These are phyloP conservation scores for Rhizoclosmatium sp. DNA, from an alignment of 192 early-diverging fungal genomes.

Conservation along the genomic window DNA sequence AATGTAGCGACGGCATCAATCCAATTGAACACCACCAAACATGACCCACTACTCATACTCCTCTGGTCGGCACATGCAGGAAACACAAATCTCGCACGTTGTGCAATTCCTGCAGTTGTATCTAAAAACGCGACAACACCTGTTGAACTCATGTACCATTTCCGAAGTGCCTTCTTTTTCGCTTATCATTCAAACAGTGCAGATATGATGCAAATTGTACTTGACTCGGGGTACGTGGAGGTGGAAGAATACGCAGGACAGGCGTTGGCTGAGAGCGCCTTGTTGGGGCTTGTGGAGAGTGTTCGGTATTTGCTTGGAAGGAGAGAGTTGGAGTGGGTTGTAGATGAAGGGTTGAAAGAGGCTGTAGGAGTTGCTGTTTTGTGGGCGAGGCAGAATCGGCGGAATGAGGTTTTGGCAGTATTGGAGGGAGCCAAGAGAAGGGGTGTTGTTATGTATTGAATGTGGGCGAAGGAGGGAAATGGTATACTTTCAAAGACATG, in stretches of 20 bases:
- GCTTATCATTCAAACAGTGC: not conserved
- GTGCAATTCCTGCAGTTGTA: not conserved
- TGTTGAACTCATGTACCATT: not conserved
- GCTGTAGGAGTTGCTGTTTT: not conserved
- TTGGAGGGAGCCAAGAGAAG: not conserved
- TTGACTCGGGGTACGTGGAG: not conserved
- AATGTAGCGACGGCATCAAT: too few species aligned
- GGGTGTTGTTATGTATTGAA: too few species aligned
- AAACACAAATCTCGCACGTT: not conserved
- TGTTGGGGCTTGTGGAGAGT: not conserved
- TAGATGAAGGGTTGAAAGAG: not conserved
- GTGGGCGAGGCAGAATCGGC: not conserved
- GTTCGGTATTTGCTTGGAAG: not conserved
- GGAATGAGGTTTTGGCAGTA: not conserved
- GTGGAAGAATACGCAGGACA: not conserved
- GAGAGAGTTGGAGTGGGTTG: not conserved
- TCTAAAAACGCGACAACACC: not conserved
- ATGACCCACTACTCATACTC: not conserved
- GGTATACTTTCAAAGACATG: too few species aligned
- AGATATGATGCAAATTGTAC: not conserved
- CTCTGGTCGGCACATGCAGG: not conserved
- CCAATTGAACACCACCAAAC: not conserved
- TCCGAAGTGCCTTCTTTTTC: not conserved
- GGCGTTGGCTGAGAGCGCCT: not conserved
- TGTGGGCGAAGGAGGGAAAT: too few species aligned